Base-by-base conservation (phyloP, 2,329 filamentous ascomycete species). In the Fusarium sacchari region DNA sequence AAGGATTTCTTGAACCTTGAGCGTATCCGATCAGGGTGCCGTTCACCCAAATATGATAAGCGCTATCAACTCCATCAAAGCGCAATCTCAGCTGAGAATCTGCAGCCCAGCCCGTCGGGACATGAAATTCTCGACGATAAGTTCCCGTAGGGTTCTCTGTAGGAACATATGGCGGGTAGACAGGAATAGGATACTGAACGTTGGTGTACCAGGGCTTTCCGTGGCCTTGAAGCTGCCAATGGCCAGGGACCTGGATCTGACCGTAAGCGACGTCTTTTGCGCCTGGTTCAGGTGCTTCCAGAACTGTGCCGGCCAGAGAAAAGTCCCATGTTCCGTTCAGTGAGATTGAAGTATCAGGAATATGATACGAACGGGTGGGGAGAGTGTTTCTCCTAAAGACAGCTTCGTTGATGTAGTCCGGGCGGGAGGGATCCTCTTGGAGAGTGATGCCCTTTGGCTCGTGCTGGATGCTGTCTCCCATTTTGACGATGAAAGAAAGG, bases 21-120 rank as follows among this genome's bases (percentile, higher is more conserved):
- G 89, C 89, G 75, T 93, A 94, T 6, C 92, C 92, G 5, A 93
- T 83, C 40, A 90, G 81, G 22, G 83, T 78, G 1, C 90, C 90
- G 71, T 94, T 94, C 12, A 94, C 82, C 86, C 88, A 93, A 17
- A 93, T 81, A 79, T 93, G 91, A 75, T 91, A 94, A 0, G 91
- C 89, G 75, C 90, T 91, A 75, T 94, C 92, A 0, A 94, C 91
- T 4, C 92, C 92, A 61, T 94, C 92, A 68, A 93, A 94, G 17
- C 92, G 84, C 28, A 94, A 81, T 22, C 91, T 85, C 24, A 93
- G 81, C 70, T 91, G 89, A 10, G 88, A 88, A 71, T 73, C 78
- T 15, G 77, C 76, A 32, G 82, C 81, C 83, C 86, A 88, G 13
- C 82, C 79, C 5, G 80, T 62, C 0, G 89, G 89, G 7, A 92